phyloP scores from a whole-genome alignment of 2,329 filamentous ascomycete species.

The Tolypocladium endophyticum region DNA sequence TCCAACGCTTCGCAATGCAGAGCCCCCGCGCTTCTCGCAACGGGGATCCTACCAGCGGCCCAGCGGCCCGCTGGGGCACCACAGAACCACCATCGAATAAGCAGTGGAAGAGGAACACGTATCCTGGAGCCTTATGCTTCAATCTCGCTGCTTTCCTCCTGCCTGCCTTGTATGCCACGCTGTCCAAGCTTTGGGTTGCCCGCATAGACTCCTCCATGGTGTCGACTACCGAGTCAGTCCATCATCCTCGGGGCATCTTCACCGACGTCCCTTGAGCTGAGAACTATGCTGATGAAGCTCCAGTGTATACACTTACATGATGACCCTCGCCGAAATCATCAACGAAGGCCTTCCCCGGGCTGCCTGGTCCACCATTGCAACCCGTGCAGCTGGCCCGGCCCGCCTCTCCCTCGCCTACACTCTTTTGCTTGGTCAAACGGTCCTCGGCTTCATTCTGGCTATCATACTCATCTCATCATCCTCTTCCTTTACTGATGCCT shows the following conservation, averaged over 20 bases:
- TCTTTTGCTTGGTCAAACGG: constrained; percentile 47
- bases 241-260: constrained; percentile 16
- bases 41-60: background rate
- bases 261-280: constrained; percentile 27
- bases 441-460: constrained; percentile 49
- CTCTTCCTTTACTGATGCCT: constrained; percentile 39
- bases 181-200: constrained; percentile 62
- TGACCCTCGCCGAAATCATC: constrained; percentile 54
- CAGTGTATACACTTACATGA: constrained; percentile 55
- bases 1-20: background rate
- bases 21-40: background rate
- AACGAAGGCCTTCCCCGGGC: constrained; percentile 64
- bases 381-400: constrained; percentile 37
- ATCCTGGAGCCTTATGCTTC: constrained; percentile 48
- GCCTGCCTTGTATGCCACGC: constrained; percentile 55
- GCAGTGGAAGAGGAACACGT: constrained; percentile 19
- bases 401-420: constrained; percentile 53
- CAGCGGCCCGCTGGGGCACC: background rate
- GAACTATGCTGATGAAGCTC: background rate
- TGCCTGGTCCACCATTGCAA: constrained; percentile 59
- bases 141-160: constrained; percentile 53
- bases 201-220: constrained; percentile 47
- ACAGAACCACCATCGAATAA: background rate
- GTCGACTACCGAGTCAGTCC: constrained; percentile 18
- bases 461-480: constrained; percentile 47